Evolutionary conservation across 2,329 filamentous ascomycete genomes (phyloP).

Genomic region (Penicillium sumatraense): DNA sequence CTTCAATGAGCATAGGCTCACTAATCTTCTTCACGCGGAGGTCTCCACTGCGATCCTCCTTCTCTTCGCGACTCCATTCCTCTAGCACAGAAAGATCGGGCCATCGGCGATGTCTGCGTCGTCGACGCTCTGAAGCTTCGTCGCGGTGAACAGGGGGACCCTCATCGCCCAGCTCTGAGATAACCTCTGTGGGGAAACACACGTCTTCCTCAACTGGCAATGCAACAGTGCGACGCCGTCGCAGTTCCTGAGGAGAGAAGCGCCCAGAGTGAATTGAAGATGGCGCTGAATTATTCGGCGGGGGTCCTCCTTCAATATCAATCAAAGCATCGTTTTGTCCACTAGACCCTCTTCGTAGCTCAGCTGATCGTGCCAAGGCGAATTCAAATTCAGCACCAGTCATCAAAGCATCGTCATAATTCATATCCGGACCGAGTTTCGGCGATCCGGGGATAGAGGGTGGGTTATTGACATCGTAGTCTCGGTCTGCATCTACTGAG

Average conservation of each 20-base stretch:
- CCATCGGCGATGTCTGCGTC: conserved; percentile 75
- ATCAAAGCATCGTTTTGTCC: conserved; percentile 47
- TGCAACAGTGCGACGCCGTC: conserved; percentile 62
- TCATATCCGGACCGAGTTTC: conserved; percentile 56
- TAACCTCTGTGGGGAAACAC: conserved; percentile 80
- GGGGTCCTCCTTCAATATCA: conserved; percentile 45
- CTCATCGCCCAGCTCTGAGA: conserved; percentile 85
- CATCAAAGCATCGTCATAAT: conserved; percentile 59
- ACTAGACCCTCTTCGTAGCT: conserved; percentile 37
- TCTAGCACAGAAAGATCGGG: conserved; percentile 83
- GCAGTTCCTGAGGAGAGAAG: conserved; percentile 42
- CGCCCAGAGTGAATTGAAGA: conserved; percentile 47
- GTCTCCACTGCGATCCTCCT: conserved; percentile 81
- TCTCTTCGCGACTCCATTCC: conserved; percentile 89
- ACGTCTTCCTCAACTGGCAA: conserved; percentile 81
- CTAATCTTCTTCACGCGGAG: conserved; percentile 88
- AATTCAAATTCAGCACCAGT: conserved; percentile 50
- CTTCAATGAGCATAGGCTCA: conserved; percentile 90
- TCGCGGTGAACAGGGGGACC: conserved; percentile 55
- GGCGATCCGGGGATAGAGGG: conserved; percentile 66
- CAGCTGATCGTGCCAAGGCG: conserved; percentile 38
- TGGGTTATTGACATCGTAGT: conserved; percentile 69
- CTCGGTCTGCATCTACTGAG: conserved; percentile 34
- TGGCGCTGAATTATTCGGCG: conserved; percentile 29
- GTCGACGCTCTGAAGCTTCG: conserved; percentile 46